Evolutionary conservation across 495 filamentous ascomycete genomes (phyloP).

Genomic region (Trypethelium eluteriae): DNA sequence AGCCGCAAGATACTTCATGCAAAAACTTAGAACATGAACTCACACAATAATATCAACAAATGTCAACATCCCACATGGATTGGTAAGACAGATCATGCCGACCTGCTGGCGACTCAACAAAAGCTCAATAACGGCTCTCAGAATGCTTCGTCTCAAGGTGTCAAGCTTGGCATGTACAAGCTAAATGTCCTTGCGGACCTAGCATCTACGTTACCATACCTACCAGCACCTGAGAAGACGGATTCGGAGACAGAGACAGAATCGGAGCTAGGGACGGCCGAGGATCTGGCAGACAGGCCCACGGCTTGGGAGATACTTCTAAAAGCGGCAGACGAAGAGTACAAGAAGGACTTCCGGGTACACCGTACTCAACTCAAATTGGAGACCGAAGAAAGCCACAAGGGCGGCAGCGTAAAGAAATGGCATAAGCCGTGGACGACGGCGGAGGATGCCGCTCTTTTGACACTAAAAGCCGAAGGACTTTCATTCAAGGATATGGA

Average conservation of each 20-base stretch:
- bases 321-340: not conserved
- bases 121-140: not conserved
- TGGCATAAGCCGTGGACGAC: not conserved
- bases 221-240: not conserved
- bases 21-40: no score
- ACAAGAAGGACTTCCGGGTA: not conserved
- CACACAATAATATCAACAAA: no score
- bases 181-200: not conserved
- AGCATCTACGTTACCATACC: not conserved
- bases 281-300: not conserved
- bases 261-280: not conserved
- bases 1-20: no score
- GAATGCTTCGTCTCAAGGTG: not conserved
- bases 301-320: not conserved
- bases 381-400: not conserved
- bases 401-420: not conserved
- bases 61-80: no score
- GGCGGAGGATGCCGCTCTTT: not conserved
- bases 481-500: not conserved
- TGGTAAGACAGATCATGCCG: not conserved
- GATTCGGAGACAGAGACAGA: not conserved
- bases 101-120: not conserved
- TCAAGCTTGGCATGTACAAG: not conserved
- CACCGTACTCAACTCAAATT: not conserved
- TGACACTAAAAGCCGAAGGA: constrained; percentile 1